Percentiles rank a stretch among this genome's conserved stretches.
phyloP scores from a whole-genome alignment of 805 yeast species.

The Scheffersomyces stipitis region DNA sequence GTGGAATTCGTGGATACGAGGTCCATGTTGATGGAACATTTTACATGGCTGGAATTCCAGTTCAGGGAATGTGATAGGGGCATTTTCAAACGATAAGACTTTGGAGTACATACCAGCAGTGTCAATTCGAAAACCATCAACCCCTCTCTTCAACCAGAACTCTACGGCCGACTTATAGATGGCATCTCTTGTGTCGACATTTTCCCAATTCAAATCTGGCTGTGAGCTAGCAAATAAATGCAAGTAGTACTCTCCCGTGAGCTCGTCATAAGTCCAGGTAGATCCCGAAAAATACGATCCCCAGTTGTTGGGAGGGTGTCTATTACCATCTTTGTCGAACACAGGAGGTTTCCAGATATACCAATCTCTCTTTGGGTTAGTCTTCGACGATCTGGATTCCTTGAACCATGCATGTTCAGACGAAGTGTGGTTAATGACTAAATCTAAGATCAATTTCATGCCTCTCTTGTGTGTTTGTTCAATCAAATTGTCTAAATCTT shows the following conservation, averaged over 20 bases:
- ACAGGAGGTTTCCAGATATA: conserved; percentile 55
- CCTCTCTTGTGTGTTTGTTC: conserved; percentile 48
- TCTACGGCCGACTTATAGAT: conserved; percentile 47
- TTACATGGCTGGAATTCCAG: conserved; percentile 39
- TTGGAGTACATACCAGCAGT: conserved; percentile 54
- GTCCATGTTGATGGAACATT: conserved; percentile 41
- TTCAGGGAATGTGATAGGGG: conserved; percentile 45
- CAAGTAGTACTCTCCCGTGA: conserved; percentile 54
- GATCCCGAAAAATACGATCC: conserved; percentile 49
- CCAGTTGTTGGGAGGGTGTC: conserved; percentile 61
- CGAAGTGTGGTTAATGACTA: conserved; percentile 60
- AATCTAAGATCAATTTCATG: conserved; percentile 51
- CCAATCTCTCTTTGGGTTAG: conserved; percentile 60
- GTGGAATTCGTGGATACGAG: conserved; percentile 58
- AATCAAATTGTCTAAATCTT: conserved; percentile 51
- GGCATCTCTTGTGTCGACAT: conserved; percentile 34
- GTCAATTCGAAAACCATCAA: conserved; percentile 61
- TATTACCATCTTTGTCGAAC: conserved; percentile 46
- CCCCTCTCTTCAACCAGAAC: conserved; percentile 56
- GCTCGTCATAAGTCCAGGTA: conserved; percentile 58
- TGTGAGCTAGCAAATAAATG: conserved; percentile 52
- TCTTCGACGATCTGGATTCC: conserved; percentile 50
- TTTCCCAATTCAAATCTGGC: conserved; percentile 66
- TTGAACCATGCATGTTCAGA: conserved; percentile 57
- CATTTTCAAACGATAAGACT: conserved; percentile 44